Evolutionary conservation across 164 flowering plant genomes (phyloP), one percentile per base, ranked within the genome.

Genomic region (Vitis riparia): DNA sequence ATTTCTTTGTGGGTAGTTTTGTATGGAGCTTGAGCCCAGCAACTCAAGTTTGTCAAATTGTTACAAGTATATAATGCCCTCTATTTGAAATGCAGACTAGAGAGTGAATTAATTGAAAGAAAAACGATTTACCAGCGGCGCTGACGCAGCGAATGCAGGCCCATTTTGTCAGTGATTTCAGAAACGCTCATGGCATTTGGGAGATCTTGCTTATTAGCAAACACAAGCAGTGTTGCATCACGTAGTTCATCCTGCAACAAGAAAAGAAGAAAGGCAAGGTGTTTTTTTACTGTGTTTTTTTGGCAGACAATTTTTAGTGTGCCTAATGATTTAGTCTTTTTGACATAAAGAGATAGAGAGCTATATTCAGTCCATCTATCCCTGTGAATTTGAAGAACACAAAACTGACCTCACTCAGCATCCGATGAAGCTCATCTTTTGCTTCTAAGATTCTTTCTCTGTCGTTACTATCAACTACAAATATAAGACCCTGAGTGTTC

Each of bases 151-250:
- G 85, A 74, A 49, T 85, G 81, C 9, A 85, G 70, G 59, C 80
- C 83, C n/a, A 82, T 84, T 68, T 82, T 82, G 60, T 85, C 88
- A 53, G 84, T 79, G 65, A 85, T 81, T 71, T 85, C 86, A 9
- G 86, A 71, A 23, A 79, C 83, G 23, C 19, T 73, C 83, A 82
- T 71, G 3, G 88, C 86, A 77, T 75, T 81, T 10, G 88, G 86
- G 65, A 82, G 82, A 65, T 83, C 86, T 71, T 83, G 86, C 80
- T 85, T 83, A 30, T 85, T 85, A 32, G 88, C 88, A 78, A 83
- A 79, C 11, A 83, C 82, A 32, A 85, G 82, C 52, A 84, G 55
- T 8, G 72, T 70, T 9, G 88, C 83, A 12, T 73, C 79, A 8
- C 79, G 77, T 7, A 83, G 78, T 51, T 83, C 85, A 62, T 83